Evolutionary conservation across 129 eudicot species (phyloP), one percentile per base, ranked within the genome.

Genomic region (Flaveria robusta): DNA sequence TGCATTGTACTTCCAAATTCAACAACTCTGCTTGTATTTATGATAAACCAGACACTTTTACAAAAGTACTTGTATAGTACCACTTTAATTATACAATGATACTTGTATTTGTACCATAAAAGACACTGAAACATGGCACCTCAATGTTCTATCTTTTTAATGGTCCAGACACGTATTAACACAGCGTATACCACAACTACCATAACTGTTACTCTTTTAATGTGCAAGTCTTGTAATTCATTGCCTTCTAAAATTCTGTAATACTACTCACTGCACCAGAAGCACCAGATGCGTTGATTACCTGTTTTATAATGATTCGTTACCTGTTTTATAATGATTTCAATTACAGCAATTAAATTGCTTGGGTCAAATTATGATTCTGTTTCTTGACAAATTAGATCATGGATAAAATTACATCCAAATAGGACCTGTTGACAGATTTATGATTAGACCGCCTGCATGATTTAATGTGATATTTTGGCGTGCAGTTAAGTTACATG

Each of bases 401-500:
- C 6, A 42, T 63, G 29, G 20, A 74, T 43, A 41, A 39, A 41
- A 60, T 60, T 45, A 22, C 15, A 6, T 72, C 37, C 65, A 22
- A 58, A 41, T 73, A 42, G 8, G 46, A 60, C 26, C 70, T 2
- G 11, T 34, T 19, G 66, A 37, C 31, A 72, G 34, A 11, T 23
- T 5, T 43, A 73, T 58, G 54, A 22, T n/a, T 23, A 73, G 16
- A 59, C 26, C 22, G 12, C 41, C 42, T 73, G 20, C 26, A 12
- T 19, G 67, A 72, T n/a, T 52, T 60, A 63, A 68, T 81, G 65
- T 19, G 13, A 15, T 24, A 7, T 66, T 42, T 59, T 52, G 58
- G 1, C 85, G 70, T 84, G 88, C 94, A 94, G 99, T 94, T 69
- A 94, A 94, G 85, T 78, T 94, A 81, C 99, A 96, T 0, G 97